These are phyloP conservation scores for Gossypium davidsonii DNA, from an alignment of 441 rosid species.

Conservation along the genomic window DNA sequence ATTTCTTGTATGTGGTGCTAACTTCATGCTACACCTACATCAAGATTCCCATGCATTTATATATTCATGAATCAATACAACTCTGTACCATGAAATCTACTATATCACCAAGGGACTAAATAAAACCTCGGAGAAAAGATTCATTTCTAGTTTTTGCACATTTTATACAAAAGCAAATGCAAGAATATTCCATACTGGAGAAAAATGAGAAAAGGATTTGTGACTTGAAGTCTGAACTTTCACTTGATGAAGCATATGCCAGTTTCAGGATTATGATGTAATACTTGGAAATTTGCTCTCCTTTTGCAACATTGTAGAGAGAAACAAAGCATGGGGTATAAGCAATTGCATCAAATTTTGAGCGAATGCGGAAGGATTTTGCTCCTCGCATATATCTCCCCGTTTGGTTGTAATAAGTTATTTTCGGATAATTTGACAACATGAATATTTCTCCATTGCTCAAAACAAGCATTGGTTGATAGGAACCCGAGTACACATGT, in stretches of 20 bases:
- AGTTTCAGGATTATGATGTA: too few species aligned
- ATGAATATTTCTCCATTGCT: constrained; percentile 15
- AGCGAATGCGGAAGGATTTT: constrained; percentile 14
- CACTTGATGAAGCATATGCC: too few species aligned
- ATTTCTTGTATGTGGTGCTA: neutral
- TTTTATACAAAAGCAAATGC: neutral
- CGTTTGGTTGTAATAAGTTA: constrained; percentile 9
- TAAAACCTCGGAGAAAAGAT: neutral
- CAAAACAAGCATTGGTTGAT: neutral
- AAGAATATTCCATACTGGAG: neutral
- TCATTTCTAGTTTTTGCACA: neutral
- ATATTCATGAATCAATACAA: neutral
- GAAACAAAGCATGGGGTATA: too few species aligned
- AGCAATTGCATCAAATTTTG: neutral
- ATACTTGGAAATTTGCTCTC: too few species aligned
- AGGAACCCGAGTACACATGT: constrained; percentile 9
- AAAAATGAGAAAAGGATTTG: neutral
- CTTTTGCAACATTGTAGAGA: too few species aligned
- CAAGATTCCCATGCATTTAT: too few species aligned
- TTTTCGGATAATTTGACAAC: constrained; percentile 1
- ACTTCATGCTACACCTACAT: neutral
- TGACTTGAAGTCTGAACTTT: neutral
- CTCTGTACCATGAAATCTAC: neutral
- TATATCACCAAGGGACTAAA: neutral
- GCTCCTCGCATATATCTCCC: constrained; percentile 6